phyloP scores from a whole-genome alignment of 2,329 filamentous ascomycete species.

The Ophioceras dolichostomum region DNA sequence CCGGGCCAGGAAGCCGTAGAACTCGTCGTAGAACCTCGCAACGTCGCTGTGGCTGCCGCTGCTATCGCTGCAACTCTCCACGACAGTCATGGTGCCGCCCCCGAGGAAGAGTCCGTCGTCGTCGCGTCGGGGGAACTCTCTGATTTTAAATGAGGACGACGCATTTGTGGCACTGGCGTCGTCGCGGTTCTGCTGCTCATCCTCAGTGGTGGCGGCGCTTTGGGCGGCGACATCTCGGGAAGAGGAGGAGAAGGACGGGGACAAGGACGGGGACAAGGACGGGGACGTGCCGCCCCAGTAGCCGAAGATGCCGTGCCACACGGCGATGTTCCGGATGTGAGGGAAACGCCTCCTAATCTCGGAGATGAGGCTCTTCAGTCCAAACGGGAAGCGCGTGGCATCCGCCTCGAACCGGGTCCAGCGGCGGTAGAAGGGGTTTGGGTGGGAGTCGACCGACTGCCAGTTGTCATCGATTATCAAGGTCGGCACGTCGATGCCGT shows the following conservation, averaged over 20 bases:
- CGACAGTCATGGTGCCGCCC: constrained; percentile 56
- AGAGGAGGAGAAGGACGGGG: too few species aligned
- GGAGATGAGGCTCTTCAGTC: constrained; percentile 58
- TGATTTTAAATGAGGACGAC: constrained; percentile 85
- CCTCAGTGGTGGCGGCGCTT: constrained; percentile 56
- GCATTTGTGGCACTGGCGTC: too few species aligned
- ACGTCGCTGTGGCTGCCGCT: constrained; percentile 69
- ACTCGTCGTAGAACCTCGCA: constrained; percentile 71
- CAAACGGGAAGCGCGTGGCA: constrained; percentile 62
- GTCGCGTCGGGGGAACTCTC: constrained; percentile 39
- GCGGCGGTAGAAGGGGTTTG: constrained; percentile 42
- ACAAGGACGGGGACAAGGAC: too few species aligned
- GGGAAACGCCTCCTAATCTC: constrained; percentile 58
- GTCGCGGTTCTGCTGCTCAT: too few species aligned
- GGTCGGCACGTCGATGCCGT: constrained; percentile 66
- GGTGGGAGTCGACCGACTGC: constrained; percentile 57
- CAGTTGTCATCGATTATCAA: constrained; percentile 97
- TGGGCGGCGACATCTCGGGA: constrained; percentile 58
- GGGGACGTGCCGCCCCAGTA: constrained; percentile 78
- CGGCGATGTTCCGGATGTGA: constrained; percentile 70
- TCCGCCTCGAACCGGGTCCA: constrained; percentile 87
- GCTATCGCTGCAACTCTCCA: too few species aligned
- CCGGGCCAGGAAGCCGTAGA: constrained; percentile 73
- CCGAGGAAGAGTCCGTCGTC: constrained; percentile 33
- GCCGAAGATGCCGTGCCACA: constrained; percentile 82